Conservation (phyloP, 208 protist species). For the Crithidia sp. region DNA sequence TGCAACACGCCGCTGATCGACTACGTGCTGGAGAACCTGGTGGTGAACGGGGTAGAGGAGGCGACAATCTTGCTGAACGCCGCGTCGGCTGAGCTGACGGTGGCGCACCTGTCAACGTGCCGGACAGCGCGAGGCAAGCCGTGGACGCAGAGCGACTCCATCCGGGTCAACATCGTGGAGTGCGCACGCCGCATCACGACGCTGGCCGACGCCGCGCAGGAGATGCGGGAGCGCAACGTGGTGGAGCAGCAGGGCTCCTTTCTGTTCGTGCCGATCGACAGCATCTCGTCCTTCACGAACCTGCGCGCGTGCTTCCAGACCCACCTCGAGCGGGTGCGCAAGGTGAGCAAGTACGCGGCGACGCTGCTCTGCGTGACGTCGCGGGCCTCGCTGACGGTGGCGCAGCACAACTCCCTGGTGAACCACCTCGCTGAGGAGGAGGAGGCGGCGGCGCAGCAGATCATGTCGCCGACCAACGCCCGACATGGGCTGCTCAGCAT, state of each 20-base stretch:
- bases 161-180: slow-evolving; percentile 71
- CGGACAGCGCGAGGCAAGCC: slow-evolving; percentile 61
- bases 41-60: slow-evolving; percentile 76
- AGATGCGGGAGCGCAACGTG: slow-evolving; percentile 79
- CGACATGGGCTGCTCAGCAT: slow-evolving; percentile 34
- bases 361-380: slow-evolving; percentile 80
- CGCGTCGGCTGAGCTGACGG: slow-evolving; percentile 47
- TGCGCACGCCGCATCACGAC: slow-evolving; percentile 56
- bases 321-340: slow-evolving; percentile 68
- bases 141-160: slow-evolving; percentile 71
- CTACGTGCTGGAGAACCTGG: slow-evolving; percentile 87
- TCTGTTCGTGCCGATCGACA: slow-evolving; percentile 82
- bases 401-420: slow-evolving; percentile 74
- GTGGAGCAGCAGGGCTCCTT: slow-evolving; percentile 79
- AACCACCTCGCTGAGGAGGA: slow-evolving; percentile 35
- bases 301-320: slow-evolving; percentile 61
- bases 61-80: slow-evolving; percentile 71
- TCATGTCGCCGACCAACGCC: slow-evolving; percentile 23
- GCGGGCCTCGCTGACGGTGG: slow-evolving; percentile 45
- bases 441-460: slow-evolving; percentile 26
- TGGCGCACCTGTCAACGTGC: slow-evolving; percentile 57
- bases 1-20: slow-evolving; percentile 90
- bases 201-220: slow-evolving; percentile 58
- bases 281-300: slow-evolving; percentile 63
- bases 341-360: slow-evolving; percentile 76